Conservation (phyloP, 169 alveolate genomes). For the Cryptosporidium bovis region DNA sequence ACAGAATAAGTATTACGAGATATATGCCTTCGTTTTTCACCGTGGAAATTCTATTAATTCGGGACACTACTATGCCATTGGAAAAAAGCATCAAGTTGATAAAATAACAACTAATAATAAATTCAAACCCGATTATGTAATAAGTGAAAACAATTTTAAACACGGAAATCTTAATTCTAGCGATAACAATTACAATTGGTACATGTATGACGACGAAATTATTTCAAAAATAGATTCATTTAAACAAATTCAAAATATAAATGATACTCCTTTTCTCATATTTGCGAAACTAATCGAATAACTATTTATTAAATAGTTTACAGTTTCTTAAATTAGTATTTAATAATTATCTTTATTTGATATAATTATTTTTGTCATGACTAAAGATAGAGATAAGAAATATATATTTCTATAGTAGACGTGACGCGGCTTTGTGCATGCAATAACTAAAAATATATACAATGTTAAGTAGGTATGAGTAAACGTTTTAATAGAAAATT, state of each 20-base stretch:
- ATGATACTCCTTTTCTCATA: slow-evolving; percentile 34
- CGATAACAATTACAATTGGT: slow-evolving; percentile 38
- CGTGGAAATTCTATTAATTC: slow-evolving; percentile 41
- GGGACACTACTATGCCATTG: slow-evolving; percentile 44
- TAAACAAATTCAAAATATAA: slow-evolving; percentile 4
- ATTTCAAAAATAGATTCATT: slow-evolving; percentile 26
- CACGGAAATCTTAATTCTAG: not conserved
- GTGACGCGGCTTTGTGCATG: not conserved
- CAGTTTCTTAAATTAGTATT: not conserved
- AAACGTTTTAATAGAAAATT: no score
- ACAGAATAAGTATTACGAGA: slow-evolving; percentile 8
- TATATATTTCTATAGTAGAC: not conserved
- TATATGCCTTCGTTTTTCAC: slow-evolving; percentile 52
- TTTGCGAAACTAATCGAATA: slow-evolving; percentile 36
- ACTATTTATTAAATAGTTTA: not conserved
- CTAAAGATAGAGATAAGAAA: no score
- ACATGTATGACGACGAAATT: slow-evolving; percentile 15
- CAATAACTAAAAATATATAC: no score
- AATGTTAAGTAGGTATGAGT: no score
- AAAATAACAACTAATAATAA: no score
- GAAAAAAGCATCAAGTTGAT: slow-evolving; percentile 14
- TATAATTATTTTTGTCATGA: no score
- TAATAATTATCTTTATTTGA: not conserved
- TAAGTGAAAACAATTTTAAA: not conserved
- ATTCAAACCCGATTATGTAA: no score